These are phyloP conservation scores for Penicillium soppii DNA, from an alignment of 495 filamentous ascomycete species.

Conservation along the genomic window DNA sequence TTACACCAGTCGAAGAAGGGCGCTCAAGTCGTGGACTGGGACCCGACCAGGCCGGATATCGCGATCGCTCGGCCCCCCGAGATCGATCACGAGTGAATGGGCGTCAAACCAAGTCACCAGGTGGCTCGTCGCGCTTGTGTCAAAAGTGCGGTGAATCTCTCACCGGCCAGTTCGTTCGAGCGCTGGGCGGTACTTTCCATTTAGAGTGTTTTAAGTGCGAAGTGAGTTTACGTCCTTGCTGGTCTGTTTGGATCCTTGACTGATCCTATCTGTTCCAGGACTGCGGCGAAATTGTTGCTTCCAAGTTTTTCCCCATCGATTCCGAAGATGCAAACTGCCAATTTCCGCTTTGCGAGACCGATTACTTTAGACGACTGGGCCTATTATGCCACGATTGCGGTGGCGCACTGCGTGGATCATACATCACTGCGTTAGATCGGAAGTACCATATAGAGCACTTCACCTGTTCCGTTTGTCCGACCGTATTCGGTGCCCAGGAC, in stretches of 20 bases:
- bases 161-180: conserved; percentile 94
- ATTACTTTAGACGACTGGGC: conserved; percentile 93
- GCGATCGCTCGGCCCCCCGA: conserved; percentile 37
- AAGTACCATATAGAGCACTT: conserved; percentile 99
- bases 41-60: conserved; percentile 34
- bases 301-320: conserved; percentile 97
- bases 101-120: conserved; percentile 43
- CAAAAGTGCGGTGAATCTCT: conserved; percentile 84
- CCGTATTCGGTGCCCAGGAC: conserved; percentile 95
- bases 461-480: conserved; percentile 95
- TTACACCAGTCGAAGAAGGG: conserved; percentile 33
- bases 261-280: conserved; percentile 58
- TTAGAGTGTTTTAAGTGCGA: conserved; percentile 97
- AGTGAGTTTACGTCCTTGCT: conserved; percentile 53
- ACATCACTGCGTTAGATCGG: conserved; percentile 94
- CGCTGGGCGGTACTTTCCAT: conserved; percentile 89
- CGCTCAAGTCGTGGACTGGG: conserved; percentile 35
- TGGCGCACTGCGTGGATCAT: conserved; percentile 91
- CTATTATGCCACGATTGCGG: conserved; percentile 90
- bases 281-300: conserved; percentile 92
- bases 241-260: background rate
- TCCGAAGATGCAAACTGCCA: conserved; percentile 81
- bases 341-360: conserved; percentile 95
- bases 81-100: conserved; percentile 47
- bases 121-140: conserved; percentile 58